Evolutionary conservation across 495 filamentous ascomycete species (phyloP).

Genomic region (Tuber magnatum): DNA sequence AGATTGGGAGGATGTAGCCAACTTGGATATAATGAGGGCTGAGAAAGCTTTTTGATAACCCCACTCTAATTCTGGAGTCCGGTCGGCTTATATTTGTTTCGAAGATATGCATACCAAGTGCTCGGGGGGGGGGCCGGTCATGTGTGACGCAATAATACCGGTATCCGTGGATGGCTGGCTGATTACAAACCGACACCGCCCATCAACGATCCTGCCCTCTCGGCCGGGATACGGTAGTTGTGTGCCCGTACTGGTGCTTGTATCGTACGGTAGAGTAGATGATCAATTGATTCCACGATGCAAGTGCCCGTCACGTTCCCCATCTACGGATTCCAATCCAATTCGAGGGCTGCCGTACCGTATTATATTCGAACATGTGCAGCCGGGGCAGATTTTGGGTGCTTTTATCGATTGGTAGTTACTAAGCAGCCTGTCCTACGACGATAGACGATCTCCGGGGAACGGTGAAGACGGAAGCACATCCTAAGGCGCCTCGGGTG

Average conservation of each 20-base stretch:
- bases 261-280: background rate
- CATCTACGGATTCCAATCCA: background rate
- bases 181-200: background rate
- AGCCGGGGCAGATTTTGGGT: background rate
- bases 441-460: background rate
- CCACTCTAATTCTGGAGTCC: background rate
- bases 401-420: background rate
- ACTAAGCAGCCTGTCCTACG: background rate
- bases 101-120: constrained; percentile 12
- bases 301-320: background rate
- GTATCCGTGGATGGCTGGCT: constrained; percentile 5
- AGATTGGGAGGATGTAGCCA: background rate
- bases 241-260: background rate
- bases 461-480: background rate
- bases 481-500: background rate
- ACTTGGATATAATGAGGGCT: background rate
- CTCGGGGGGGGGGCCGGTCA: constrained; percentile 27
- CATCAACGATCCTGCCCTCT: background rate
- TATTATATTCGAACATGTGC: background rate
- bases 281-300: background rate
- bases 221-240: background rate
- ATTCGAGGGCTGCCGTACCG: no score
- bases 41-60: constrained; percentile 7
- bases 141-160: constrained; percentile 20
- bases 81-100: constrained; percentile 3